Percentiles rank a stretch among this genome's conserved stretches.
These are phyloP conservation scores for Colletotrichum limetticola DNA, from an alignment of 2,329 filamentous ascomycete species.

Conservation along the genomic window DNA sequence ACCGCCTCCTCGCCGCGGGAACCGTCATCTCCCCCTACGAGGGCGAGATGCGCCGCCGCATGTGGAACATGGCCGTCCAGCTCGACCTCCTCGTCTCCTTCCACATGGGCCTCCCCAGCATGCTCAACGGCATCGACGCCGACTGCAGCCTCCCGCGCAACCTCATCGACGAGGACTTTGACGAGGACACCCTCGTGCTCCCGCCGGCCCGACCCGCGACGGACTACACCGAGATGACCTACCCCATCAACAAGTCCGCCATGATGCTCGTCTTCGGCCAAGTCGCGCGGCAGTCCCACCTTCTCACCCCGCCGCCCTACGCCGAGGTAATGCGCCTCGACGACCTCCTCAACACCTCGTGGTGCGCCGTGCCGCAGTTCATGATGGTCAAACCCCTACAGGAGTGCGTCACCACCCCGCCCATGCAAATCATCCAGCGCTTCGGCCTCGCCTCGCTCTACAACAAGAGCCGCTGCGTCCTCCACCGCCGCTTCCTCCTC, in stretches of 20 bases:
- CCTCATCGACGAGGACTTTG: constrained; percentile 73
- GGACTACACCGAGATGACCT: constrained; percentile 69
- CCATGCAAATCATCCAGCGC: constrained; percentile 60
- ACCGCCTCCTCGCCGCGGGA: constrained; percentile 59
- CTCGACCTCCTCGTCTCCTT: constrained; percentile 74
- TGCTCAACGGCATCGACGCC: constrained; percentile 71
- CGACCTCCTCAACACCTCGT: constrained; percentile 54
- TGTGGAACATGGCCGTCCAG: constrained; percentile 66
- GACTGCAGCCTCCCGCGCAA: constrained; percentile 72
- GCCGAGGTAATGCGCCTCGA: constrained; percentile 62
- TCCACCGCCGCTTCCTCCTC: constrained; percentile 64
- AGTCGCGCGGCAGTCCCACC: constrained; percentile 61
- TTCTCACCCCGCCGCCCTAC: constrained; percentile 58
- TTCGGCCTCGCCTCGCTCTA: constrained; percentile 64
- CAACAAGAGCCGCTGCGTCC: constrained; percentile 65
- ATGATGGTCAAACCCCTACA: constrained; percentile 61
- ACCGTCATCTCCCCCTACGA: constrained; percentile 60
- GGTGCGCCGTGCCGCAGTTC: constrained; percentile 57
- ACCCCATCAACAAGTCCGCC: constrained; percentile 62
- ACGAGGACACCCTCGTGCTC: constrained; percentile 62
- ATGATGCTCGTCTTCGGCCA: constrained; percentile 60
- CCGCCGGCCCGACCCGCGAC: constrained; percentile 66
- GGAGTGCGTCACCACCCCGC: constrained; percentile 59
- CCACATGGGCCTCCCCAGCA: constrained; percentile 74
- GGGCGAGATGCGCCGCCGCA: constrained; percentile 63